These are phyloP conservation scores for Hirsutella rhossiliensis DNA, from an alignment of 2,329 filamentous ascomycete species.

Conservation along the genomic window DNA sequence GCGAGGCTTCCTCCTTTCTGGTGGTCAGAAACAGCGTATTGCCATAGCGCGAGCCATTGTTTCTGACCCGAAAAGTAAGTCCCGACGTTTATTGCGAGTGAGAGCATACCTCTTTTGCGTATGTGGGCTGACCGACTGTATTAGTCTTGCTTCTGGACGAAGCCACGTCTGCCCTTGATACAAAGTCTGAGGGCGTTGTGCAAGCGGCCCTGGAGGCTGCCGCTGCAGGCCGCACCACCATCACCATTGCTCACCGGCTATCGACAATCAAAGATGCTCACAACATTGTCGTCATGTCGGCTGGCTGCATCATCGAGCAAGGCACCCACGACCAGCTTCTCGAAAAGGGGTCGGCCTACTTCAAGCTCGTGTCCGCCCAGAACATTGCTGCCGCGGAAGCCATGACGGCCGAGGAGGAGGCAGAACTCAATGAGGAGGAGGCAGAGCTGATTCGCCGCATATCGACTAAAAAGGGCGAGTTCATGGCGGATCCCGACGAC, in stretches of 20 bases:
- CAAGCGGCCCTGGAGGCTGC: conserved; percentile 86
- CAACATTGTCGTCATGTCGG: conserved; percentile 88
- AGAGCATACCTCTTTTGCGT: background rate
- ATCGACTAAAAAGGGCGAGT: conserved; percentile 27
- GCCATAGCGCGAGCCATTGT: conserved; percentile 87
- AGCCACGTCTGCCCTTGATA: conserved; percentile 87
- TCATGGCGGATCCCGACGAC: conserved; percentile 47
- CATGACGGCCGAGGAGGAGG: conserved; percentile 36
- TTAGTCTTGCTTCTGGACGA: conserved; percentile 79
- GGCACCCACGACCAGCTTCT: conserved; percentile 77
- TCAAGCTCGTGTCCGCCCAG: conserved; percentile 77
- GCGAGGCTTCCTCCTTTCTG: conserved; percentile 81
- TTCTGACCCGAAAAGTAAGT: conserved; percentile 66
- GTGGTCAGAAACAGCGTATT: conserved; percentile 94
- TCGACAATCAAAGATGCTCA: conserved; percentile 91
- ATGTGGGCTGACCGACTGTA: background rate
- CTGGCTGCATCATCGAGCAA: conserved; percentile 82
- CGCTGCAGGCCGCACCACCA: conserved; percentile 78
- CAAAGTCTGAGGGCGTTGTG: conserved; percentile 87
- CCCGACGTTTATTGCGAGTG: background rate
- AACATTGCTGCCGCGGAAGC: conserved; percentile 57
- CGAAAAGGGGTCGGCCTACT: conserved; percentile 60
- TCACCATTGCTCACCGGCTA: conserved; percentile 88
- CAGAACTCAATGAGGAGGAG: conserved; percentile 34
- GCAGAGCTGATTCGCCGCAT: conserved; percentile 37